Evolutionary conservation across 78 protist genomes (phyloP).

Genomic region (Thecamonas trahens): DNA sequence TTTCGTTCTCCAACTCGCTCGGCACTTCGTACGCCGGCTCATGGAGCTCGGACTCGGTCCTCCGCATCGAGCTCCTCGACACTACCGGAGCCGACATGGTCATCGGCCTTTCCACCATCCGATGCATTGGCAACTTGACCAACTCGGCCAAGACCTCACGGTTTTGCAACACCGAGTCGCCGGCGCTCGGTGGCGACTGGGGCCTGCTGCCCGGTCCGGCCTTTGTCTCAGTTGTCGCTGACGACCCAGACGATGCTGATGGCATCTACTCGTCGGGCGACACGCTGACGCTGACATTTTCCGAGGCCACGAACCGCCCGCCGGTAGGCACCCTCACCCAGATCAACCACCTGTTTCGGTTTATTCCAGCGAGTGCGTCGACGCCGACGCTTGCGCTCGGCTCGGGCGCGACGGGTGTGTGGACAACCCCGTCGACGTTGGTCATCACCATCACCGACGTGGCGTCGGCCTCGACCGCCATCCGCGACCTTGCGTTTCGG

Average conservation of each 20-base stretch:
- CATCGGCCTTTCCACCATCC: no score
- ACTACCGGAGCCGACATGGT: background rate
- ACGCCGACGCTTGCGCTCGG: no score
- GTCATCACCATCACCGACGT: background rate
- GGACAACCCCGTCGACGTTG: background rate
- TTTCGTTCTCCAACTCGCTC: background rate
- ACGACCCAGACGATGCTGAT: background rate
- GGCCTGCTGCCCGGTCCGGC: background rate
- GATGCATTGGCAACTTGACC: conserved; percentile 1
- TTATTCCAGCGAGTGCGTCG: no score
- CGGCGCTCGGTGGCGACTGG: conserved; percentile 6
- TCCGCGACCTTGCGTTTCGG: no score
- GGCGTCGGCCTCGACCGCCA: background rate
- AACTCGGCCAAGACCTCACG: background rate
- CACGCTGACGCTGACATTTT: background rate
- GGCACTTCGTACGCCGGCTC: background rate
- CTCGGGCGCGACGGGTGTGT: background rate
- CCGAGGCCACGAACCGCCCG: background rate
- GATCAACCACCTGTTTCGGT: background rate
- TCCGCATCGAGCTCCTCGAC: background rate
- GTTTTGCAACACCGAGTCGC: background rate
- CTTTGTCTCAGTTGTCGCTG: background rate
- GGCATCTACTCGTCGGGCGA: background rate
- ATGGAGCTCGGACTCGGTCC: no score
- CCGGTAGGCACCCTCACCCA: background rate